These are phyloP conservation scores for Didymosphaeria variabile DNA, from an alignment of 2,329 filamentous ascomycete genomes.

Conservation along the genomic window DNA sequence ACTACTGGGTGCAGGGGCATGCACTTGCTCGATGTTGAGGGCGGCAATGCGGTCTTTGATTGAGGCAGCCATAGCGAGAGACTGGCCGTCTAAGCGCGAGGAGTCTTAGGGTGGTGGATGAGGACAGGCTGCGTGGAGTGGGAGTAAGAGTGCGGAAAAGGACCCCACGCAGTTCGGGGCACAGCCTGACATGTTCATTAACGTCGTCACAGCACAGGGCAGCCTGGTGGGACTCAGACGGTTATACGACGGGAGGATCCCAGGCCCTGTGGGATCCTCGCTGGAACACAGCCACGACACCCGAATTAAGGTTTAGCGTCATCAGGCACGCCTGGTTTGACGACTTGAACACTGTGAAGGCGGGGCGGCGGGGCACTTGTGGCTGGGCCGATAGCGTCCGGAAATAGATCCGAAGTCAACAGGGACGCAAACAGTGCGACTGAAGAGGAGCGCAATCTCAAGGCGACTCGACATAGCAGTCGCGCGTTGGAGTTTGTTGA, in stretches of 20 bases:
- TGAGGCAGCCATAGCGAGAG: slow-evolving; percentile 44
- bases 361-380: neutral
- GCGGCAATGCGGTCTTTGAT: slow-evolving; percentile 59
- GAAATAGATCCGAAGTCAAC: neutral
- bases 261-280: neutral
- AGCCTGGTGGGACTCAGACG: slow-evolving; percentile 9
- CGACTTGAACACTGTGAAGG: too few relatives aligned
- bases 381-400: slow-evolving; percentile 1
- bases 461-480: neutral
- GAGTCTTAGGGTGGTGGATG: neutral
- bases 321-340: neutral
- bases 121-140: slow-evolving; percentile 1
- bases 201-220: slow-evolving; percentile 15
- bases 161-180: slow-evolving; percentile 14
- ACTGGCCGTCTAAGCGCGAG: slow-evolving; percentile 2
- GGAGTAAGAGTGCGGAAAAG: slow-evolving; percentile 12
- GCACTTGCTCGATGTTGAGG: slow-evolving; percentile 57
- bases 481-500: neutral
- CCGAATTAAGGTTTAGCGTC: neutral
- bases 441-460: neutral
- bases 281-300: slow-evolving; percentile 2
- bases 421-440: neutral
- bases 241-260: slow-evolving; percentile 14
- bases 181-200: slow-evolving; percentile 18
- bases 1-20: slow-evolving; percentile 46